Evolutionary conservation across 441 rosid species (phyloP).

Genomic region (Francoa sonchifolia): DNA sequence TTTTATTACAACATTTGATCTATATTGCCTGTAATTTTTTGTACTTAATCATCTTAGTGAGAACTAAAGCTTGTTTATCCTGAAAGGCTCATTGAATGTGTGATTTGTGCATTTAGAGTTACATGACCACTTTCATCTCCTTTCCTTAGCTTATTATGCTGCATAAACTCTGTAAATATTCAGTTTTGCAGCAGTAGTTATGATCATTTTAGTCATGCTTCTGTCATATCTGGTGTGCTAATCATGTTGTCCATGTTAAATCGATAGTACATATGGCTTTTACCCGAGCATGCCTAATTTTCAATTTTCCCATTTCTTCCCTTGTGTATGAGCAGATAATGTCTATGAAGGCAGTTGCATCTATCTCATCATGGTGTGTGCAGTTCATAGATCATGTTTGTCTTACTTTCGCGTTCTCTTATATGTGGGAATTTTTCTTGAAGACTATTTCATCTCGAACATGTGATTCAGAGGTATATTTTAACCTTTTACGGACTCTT

Average conservation of each 20-base stretch:
- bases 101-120: no score
- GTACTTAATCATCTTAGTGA: no score
- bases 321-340: slow-evolving; percentile 41
- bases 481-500: slow-evolving; percentile 2
- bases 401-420: slow-evolving; percentile 34
- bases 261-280: neutral
- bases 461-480: slow-evolving; percentile 55
- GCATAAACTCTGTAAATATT: no score
- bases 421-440: slow-evolving; percentile 60
- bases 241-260: no score
- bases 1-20: no score
- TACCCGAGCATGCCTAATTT: slow-evolving; percentile 2
- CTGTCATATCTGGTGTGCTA: no score
- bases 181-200: no score
- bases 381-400: slow-evolving; percentile 26
- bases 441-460: slow-evolving; percentile 38
- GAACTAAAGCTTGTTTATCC: no score
- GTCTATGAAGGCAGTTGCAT: slow-evolving; percentile 51
- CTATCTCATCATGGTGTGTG: slow-evolving; percentile 45
- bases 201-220: slow-evolving; percentile 1
- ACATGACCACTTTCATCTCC: no score
- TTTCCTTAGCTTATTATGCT: no score
- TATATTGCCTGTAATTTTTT: no score
- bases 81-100: no score
- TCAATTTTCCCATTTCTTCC: neutral